phyloP scores from a whole-genome alignment of 306 rosid species.

The Mimosa bimucronata region DNA sequence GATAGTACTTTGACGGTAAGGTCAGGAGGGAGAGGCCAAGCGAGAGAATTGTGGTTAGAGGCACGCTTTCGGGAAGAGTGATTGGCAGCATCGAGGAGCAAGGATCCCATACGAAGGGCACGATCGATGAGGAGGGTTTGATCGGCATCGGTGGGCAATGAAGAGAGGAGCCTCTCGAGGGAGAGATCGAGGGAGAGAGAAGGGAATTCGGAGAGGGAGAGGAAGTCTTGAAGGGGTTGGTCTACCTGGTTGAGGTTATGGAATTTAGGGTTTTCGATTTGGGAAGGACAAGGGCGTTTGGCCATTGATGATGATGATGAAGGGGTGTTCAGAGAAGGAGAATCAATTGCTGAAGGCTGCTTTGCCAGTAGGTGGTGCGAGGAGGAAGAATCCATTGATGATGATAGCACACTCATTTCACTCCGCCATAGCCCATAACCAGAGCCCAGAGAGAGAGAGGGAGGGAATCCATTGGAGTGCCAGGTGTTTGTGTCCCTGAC shows the following conservation, averaged over 20 bases:
- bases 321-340: constrained; percentile 39
- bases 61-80: constrained; percentile 82
- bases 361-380: constrained; percentile 28
- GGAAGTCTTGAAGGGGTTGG: constrained; percentile 58
- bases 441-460: too few species aligned
- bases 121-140: constrained; percentile 80
- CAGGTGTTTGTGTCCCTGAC: constrained; percentile 35
- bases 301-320: constrained; percentile 80
- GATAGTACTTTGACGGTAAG: constrained; percentile 91
- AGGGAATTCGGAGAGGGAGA: constrained; percentile 63
- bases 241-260: constrained; percentile 49
- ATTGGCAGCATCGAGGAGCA: constrained; percentile 79
- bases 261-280: constrained; percentile 70
- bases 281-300: constrained; percentile 88
- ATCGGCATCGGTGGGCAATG: constrained; percentile 62
- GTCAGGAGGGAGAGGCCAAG: constrained; percentile 93
- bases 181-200: constrained; percentile 73
- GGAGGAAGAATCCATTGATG: constrained; percentile 37
- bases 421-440: neutral
- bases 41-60: constrained; percentile 73
- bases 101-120: constrained; percentile 69
- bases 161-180: constrained; percentile 75
- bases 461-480: constrained; percentile 6
- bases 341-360: constrained; percentile 35
- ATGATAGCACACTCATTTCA: constrained; percentile 28